A percentile compares a stretch with the other conserved stretches of the same genome.
Evolutionary conservation across 352 stramenopile species (phyloP).

Genomic region (Globisporangium viniferum): DNA sequence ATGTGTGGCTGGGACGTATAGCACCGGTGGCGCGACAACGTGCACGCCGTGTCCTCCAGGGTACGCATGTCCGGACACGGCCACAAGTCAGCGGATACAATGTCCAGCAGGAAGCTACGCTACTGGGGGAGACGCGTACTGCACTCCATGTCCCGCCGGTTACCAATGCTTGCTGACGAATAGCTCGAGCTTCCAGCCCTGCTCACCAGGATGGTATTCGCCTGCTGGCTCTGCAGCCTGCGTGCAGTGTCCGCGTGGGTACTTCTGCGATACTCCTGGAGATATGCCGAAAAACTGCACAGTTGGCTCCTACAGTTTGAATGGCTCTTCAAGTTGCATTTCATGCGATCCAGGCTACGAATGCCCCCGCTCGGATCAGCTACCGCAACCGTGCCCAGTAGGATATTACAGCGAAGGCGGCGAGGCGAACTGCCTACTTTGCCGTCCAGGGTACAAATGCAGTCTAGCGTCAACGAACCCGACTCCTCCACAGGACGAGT

Average conservation of each 20-base stretch:
- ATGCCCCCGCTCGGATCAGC: slow-evolving; percentile 67
- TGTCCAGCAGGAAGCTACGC: slow-evolving; percentile 63
- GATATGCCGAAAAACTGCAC: slow-evolving; percentile 69
- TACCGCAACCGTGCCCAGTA: slow-evolving; percentile 78
- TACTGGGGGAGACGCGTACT: slow-evolving; percentile 41
- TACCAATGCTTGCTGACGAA: slow-evolving; percentile 71
- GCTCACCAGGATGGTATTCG: slow-evolving; percentile 70
- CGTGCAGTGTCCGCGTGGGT: slow-evolving; percentile 76
- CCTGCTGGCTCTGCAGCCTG: slow-evolving; percentile 49
- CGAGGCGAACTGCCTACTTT: slow-evolving; percentile 60
- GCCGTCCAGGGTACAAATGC: slow-evolving; percentile 76
- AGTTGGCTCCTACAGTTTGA: slow-evolving; percentile 77
- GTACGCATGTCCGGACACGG: slow-evolving; percentile 70
- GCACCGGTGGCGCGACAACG: slow-evolving; percentile 33
- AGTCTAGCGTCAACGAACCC: slow-evolving; percentile 71
- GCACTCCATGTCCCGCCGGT: slow-evolving; percentile 71
- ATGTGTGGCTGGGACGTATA: slow-evolving; percentile 65
- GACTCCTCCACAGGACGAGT: slow-evolving; percentile 83
- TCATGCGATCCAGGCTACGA: slow-evolving; percentile 81
- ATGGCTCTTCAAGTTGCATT: slow-evolving; percentile 61
- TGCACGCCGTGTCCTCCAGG: slow-evolving; percentile 69
- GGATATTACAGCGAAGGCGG: slow-evolving; percentile 85
- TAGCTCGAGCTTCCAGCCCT: slow-evolving; percentile 52
- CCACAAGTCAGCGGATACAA: slow-evolving; percentile 35
- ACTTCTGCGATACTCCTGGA: slow-evolving; percentile 66